Percentiles rank a stretch among this genome's conserved stretches.
Evolutionary conservation across 2,329 filamentous ascomycete genomes (phyloP).

Genomic region (Pochonia chlamydosporia): DNA sequence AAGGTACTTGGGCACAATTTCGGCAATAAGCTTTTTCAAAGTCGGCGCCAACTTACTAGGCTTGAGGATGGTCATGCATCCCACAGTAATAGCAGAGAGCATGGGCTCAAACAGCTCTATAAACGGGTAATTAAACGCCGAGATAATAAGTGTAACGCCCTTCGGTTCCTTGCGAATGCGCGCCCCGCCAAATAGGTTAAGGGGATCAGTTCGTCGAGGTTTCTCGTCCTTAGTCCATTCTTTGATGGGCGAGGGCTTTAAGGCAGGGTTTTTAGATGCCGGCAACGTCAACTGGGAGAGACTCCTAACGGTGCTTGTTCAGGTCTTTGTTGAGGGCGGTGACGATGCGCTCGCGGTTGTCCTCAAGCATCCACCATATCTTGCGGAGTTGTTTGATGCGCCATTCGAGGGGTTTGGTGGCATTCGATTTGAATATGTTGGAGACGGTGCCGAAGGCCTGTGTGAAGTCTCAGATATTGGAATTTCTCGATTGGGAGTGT

Average conservation of each 20-base stretch:
- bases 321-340: constrained; percentile 29
- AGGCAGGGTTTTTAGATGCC: constrained; percentile 29
- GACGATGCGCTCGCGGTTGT: constrained; percentile 27
- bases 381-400: constrained; percentile 35
- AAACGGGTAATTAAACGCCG: constrained; percentile 41
- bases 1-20: constrained; percentile 35
- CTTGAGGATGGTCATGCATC: constrained; percentile 35
- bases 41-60: constrained; percentile 33
- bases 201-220: constrained; percentile 18
- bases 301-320: constrained; percentile 27
- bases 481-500: no score
- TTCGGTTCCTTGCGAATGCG: constrained; percentile 35
- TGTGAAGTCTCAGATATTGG: neutral
- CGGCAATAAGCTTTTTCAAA: constrained; percentile 29
- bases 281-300: constrained; percentile 22
- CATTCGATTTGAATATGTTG: constrained; percentile 10
- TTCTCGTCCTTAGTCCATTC: constrained; percentile 31
- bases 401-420: constrained; percentile 31
- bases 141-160: constrained; percentile 37
- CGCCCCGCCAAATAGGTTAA: constrained; percentile 23
- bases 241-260: constrained; percentile 29
- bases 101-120: constrained; percentile 30
- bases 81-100: constrained; percentile 37
- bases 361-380: constrained; percentile 35
- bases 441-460: constrained; percentile 7